Conservation (phyloP, 2,329 filamentous ascomycete species). For the Coleophoma crateriformis region DNA sequence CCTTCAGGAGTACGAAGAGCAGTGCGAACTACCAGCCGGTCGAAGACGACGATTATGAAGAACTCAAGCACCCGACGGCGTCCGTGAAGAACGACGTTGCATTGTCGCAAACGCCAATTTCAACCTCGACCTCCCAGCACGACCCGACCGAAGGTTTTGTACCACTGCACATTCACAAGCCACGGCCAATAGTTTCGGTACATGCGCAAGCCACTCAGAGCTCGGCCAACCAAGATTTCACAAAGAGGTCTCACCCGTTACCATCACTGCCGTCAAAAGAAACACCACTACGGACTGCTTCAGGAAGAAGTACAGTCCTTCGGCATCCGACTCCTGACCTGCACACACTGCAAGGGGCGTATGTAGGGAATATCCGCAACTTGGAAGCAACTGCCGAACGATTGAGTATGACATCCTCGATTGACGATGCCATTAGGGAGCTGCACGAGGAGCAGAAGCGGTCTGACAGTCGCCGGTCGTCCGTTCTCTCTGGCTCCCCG, state of each 20-base stretch:
- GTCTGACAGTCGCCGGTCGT: conserved; percentile 61
- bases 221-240: conserved; percentile 6
- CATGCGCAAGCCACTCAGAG: conserved; percentile 12
- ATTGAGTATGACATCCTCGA: conserved; percentile 66
- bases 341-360: conserved; percentile 55
- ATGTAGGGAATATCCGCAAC: conserved; percentile 62
- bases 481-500: conserved; percentile 44
- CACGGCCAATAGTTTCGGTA: conserved; percentile 5
- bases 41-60: conserved; percentile 13
- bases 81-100: conserved; percentile 4
- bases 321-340: conserved; percentile 58
- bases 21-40: conserved; percentile 11
- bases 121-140: background rate
- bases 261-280: conserved; percentile 4
- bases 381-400: conserved; percentile 73
- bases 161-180: conserved; percentile 11
- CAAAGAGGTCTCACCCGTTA: background rate
- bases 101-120: background rate
- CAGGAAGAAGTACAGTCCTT: conserved; percentile 26
- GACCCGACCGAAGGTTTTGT: background rate
- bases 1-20: conserved; percentile 6
- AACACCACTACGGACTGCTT: conserved; percentile 20
- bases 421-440: conserved; percentile 72
- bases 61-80: background rate
- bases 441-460: conserved; percentile 67